Base-by-base conservation (phyloP, 129 eudicot species). In the Chrysanthemum makinoi region DNA sequence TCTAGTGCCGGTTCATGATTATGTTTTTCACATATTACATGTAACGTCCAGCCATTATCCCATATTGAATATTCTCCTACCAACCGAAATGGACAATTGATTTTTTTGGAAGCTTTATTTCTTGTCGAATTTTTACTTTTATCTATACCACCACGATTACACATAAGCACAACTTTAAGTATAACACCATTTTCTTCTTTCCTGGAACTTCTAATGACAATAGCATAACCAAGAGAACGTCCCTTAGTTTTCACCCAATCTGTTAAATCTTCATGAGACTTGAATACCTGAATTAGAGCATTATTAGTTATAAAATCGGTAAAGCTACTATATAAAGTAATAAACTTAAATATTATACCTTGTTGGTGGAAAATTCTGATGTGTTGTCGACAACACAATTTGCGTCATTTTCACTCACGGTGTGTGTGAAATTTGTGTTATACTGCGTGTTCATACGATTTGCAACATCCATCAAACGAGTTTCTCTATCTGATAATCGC, bases 1-100 rank as follows among this genome's bases (percentile, higher is more conserved):
- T 67, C 15, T 39, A 6, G 58, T 54, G 79, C 18, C 44, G 67
- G 79, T 54, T 75, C 79, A 65, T 66, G 79, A 67, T 75, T 67
- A 65, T 75, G 79, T 22, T 65, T 13, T 35, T 66, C 73, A 44
- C 79, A 75, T 55, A 52, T 20, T 58, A 75, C 66, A 47, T 28
- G 44, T 54, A 65, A 20, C 12, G 49, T 75, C 72, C 79, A 75
- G 46, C 9, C 12, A 14, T 10, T 48, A 75, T 39, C 13, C 72
- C 2, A 16, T 30, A 39, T 53, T 24, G 7, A 43, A 44, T 66
- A 19, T n/a, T 75, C 47, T 66, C 66, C 72, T 19, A 14, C 72
- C 72, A 65, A 46, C 24, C 15, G n/a, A 10, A 72, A 72, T 49
- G 69, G 76, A n/a, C 76, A 72, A 10, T 72, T 72, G 18, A 5